Conservation (phyloP, 2,329 filamentous ascomycete genomes). For the Coleophoma crateriformis region DNA sequence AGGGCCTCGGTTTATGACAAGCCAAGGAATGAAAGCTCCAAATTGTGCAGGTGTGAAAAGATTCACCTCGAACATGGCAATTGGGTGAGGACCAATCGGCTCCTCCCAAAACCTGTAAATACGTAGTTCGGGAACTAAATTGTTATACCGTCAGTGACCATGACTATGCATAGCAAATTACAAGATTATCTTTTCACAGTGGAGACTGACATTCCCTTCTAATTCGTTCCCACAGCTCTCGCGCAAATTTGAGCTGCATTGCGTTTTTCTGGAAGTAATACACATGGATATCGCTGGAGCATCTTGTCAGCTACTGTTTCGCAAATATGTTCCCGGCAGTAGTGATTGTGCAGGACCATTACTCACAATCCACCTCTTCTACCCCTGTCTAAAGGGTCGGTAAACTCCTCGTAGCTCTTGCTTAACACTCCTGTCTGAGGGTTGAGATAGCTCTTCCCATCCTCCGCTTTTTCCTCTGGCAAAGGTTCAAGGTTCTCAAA, state of each 20-base stretch:
- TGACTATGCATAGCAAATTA: background rate
- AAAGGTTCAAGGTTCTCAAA: slow-evolving; percentile 42
- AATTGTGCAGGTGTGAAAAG: slow-evolving; percentile 82
- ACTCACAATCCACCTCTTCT: slow-evolving; percentile 63
- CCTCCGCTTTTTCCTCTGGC: slow-evolving; percentile 40
- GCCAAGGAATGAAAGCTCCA: slow-evolving; percentile 82
- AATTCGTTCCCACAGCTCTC: slow-evolving; percentile 71
- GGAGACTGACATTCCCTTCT: slow-evolving; percentile 64
- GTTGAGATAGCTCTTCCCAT: slow-evolving; percentile 76
- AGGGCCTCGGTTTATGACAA: slow-evolving; percentile 75
- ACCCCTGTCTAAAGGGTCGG: slow-evolving; percentile 60
- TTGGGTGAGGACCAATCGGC: slow-evolving; percentile 75
- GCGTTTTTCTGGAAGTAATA: slow-evolving; percentile 68
- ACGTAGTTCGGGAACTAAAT: slow-evolving; percentile 72
- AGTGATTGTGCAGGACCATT: slow-evolving; percentile 19
- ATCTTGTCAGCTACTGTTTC: background rate
- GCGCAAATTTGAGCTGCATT: slow-evolving; percentile 61
- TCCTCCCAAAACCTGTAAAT: slow-evolving; percentile 74
- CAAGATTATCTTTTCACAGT: background rate
- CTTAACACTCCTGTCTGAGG: slow-evolving; percentile 55
- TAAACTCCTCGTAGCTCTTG: slow-evolving; percentile 65
- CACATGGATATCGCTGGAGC: slow-evolving; percentile 67
- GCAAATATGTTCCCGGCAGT: background rate
- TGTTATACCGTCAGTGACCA: background rate
- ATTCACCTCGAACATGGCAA: slow-evolving; percentile 92